A percentile compares a stretch with the other conserved stretches of the same genome.
Conservation (phyloP, 352 stramenopile genomes). For the Phytophthora agathidicida region DNA sequence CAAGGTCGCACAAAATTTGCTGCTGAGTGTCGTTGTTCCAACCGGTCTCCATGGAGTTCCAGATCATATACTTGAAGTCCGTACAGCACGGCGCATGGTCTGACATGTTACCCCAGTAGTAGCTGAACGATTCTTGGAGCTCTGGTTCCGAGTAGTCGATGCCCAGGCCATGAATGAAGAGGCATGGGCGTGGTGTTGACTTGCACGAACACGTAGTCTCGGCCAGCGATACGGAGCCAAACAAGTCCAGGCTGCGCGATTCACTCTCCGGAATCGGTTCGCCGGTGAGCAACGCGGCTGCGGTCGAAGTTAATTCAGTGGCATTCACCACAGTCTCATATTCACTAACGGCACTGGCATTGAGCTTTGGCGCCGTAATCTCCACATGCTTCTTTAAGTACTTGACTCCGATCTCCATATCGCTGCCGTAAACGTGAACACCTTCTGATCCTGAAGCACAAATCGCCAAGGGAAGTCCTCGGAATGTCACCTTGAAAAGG, state of each 20-base stretch:
- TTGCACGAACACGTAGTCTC: constrained; percentile 34
- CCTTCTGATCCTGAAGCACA: constrained; percentile 28
- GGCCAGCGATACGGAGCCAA: constrained; percentile 11
- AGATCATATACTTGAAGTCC: constrained; percentile 47
- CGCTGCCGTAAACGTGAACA: constrained; percentile 33
- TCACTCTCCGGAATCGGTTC: constrained; percentile 25
- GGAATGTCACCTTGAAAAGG: constrained; percentile 40
- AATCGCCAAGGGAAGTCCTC: constrained; percentile 32
- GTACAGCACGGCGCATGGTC: constrained; percentile 55
- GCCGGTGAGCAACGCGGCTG: constrained; percentile 37
- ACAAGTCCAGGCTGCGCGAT: constrained; percentile 10
- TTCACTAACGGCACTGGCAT: neutral
- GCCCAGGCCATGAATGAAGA: constrained; percentile 54
- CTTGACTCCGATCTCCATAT: constrained; percentile 34
- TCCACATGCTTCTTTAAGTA: constrained; percentile 28
- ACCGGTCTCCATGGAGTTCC: constrained; percentile 39
- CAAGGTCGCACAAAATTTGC: constrained; percentile 40
- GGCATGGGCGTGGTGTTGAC: constrained; percentile 40
- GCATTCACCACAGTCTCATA: constrained; percentile 24
- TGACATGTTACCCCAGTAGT: constrained; percentile 47
- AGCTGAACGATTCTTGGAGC: constrained; percentile 36
- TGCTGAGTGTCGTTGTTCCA: constrained; percentile 50
- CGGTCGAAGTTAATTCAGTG: constrained; percentile 24
- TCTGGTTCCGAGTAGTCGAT: constrained; percentile 19
- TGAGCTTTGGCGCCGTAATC: constrained; percentile 26